A percentile compares a stretch with the other conserved stretches of the same genome.
These are phyloP conservation scores for Rhododendron ovatum DNA, from an alignment of 148 eudicot genomes.

Conservation along the genomic window DNA sequence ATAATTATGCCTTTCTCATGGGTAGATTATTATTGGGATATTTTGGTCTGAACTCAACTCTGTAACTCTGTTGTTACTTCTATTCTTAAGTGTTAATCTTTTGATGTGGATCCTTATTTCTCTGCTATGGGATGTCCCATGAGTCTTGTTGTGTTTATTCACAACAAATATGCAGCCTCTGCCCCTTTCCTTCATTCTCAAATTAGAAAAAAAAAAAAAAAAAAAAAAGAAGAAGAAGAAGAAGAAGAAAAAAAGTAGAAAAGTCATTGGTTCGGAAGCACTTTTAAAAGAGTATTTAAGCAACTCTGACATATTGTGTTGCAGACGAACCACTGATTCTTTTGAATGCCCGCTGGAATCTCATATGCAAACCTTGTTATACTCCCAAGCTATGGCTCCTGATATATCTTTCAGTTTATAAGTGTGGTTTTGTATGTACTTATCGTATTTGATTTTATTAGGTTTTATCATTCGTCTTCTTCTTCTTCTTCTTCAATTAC, in stretches of 20 bases:
- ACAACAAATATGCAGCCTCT: background rate
- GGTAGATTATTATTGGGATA: background rate
- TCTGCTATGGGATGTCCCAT: background rate
- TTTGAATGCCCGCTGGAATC: slow-evolving; percentile 1
- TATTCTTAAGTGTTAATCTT: background rate
- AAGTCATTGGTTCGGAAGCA: background rate
- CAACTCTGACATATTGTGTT: background rate
- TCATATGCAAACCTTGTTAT: background rate
- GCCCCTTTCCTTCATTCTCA: background rate
- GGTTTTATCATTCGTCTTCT: background rate
- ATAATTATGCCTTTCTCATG: background rate
- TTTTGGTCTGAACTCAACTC: background rate
- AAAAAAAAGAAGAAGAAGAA: too few relatives aligned
- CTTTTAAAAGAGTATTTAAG: background rate
- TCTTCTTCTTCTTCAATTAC: background rate
- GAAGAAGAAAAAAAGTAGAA: background rate
- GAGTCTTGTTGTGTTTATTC: background rate
- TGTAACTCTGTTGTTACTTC: background rate
- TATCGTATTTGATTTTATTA: background rate
- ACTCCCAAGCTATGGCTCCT: background rate
- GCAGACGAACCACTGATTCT: background rate
- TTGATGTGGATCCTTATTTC: background rate
- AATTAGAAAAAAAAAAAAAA: background rate
- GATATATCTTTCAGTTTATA: background rate
- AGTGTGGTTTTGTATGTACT: background rate